Conservation (phyloP, 768 basidiomycete genomes). For the Leccinum incarnatum region DNA sequence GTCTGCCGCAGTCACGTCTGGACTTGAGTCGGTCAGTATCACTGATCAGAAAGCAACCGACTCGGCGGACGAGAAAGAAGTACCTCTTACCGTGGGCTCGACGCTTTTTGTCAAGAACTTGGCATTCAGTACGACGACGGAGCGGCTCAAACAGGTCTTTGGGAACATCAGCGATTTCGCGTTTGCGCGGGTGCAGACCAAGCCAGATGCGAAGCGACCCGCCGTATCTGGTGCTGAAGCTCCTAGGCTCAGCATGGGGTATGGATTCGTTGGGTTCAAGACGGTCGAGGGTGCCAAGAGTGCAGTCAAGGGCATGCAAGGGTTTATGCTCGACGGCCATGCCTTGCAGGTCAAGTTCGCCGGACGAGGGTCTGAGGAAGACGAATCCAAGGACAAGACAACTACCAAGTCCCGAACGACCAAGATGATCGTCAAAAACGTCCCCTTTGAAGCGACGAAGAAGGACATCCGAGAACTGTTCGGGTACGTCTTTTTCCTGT, state of each 20-base stretch:
- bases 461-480: conserved; percentile 91
- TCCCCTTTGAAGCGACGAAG: conserved; percentile 94
- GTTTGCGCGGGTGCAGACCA: conserved; percentile 89
- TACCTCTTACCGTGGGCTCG: conserved; percentile 57
- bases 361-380: conserved; percentile 70
- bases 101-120: conserved; percentile 96
- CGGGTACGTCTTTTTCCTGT: conserved; percentile 56
- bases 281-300: conserved; percentile 38
- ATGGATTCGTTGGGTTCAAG: conserved; percentile 93
- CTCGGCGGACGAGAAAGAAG: conserved; percentile 36
- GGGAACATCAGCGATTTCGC: conserved; percentile 73
- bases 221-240: conserved; percentile 29
- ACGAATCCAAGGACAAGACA: conserved; percentile 39
- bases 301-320: conserved; percentile 75
- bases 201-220: conserved; percentile 75
- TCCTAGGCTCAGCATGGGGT: conserved; percentile 85
- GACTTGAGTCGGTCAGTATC: conserved; percentile 39
- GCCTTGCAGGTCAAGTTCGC: conserved; percentile 82
- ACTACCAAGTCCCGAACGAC: conserved; percentile 63
- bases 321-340: conserved; percentile 85
- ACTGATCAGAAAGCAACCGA: conserved; percentile 39
- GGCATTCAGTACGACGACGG: conserved; percentile 72
- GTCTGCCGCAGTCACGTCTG: conserved; percentile 13
- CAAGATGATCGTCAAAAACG: conserved; percentile 97
- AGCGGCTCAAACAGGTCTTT: conserved; percentile 67